Base-by-base conservation (phyloP, 371 early-diverging fungal genomes). In the Rhizopus sp. region DNA sequence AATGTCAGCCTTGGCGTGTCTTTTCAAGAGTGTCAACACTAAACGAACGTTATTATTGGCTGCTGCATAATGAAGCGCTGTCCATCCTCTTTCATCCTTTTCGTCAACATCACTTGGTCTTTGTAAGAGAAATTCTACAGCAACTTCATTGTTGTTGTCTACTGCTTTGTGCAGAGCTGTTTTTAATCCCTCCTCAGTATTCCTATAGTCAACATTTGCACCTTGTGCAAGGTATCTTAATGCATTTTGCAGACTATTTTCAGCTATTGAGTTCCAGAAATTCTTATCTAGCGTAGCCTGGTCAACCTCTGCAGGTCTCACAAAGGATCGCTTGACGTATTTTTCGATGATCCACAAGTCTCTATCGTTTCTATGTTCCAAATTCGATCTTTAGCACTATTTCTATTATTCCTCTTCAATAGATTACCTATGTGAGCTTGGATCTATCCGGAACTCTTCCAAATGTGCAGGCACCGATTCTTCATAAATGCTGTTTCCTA, bases 51-150 rank as follows among this genome's bases (percentile, higher is more conserved):
- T 86, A 46, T 87, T 88, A 40, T 74, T 77, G 10, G 83, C 80
- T 45, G 86, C 86, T 0, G 94, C 95, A 64, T 82, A 82, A 63
- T 94, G 95, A 46, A 96, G 63, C 13, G 88, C 80, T 15, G 92
- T 83, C 78, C 88, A 81, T n/a, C 92, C 92, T 4, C 72, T 63
- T 1, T 54, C 73, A 63, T 92, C 90, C 38, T 68, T 50, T 6
- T 71, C 73, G 56, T 91, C 80, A 9, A 89, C 73, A 57, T 90
- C 84, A 38, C 84, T 75, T 32, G 71, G 77, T 84, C 91, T 89
- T 46, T 83, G 83, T 49, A 89, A 64, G 16, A 91, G 66, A 50
- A 93, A 90, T 63, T 91, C 91, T 1, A 84, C 78, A 3, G 77
- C 69, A 10, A 81, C 59, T 32, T 83, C 82, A 59, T 91, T 82